Evolutionary conservation across 1,284 basidiomycete genomes (phyloP).

Genomic region (Singerocomus inundabilis): DNA sequence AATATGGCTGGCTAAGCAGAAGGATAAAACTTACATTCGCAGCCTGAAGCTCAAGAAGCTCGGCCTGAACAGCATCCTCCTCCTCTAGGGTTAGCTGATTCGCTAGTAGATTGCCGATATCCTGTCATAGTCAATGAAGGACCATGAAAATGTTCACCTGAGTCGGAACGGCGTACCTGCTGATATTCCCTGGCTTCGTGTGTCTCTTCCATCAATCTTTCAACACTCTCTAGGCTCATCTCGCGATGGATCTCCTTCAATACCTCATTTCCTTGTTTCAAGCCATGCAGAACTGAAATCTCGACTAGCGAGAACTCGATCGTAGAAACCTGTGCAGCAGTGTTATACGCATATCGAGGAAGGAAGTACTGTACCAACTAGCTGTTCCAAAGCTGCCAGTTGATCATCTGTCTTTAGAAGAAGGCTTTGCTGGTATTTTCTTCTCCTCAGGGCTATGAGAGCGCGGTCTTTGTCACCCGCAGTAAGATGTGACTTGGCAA

Average conservation of each 20-base stretch:
- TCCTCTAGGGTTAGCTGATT: conserved; percentile 85
- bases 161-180: conserved; percentile 49
- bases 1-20: background rate
- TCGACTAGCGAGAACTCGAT: conserved; percentile 97
- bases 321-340: conserved; percentile 70
- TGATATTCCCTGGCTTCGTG: conserved; percentile 93
- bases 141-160: background rate
- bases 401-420: conserved; percentile 89
- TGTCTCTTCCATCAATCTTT: conserved; percentile 89
- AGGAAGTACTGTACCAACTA: conserved; percentile 54
- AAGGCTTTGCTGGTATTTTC: conserved; percentile 92
- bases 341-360: background rate
- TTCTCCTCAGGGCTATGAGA: conserved; percentile 78
- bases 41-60: conserved; percentile 68
- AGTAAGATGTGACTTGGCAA: conserved; percentile 81
- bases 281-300: conserved; percentile 87
- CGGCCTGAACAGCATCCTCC: conserved; percentile 89
- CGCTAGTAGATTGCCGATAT: conserved; percentile 87
- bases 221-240: conserved; percentile 90
- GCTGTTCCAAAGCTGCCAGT: conserved; percentile 84
- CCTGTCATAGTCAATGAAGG: conserved; percentile 46
- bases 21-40: conserved; percentile 47
- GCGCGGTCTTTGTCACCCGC: conserved; percentile 87
- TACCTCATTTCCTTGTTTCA: conserved; percentile 92
- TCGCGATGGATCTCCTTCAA: conserved; percentile 93